A percentile compares a stretch with the other conserved stretches of the same genome.
phyloP scores from a whole-genome alignment of 2,329 filamentous ascomycete genomes.

The Fusarium gaditjirri region DNA sequence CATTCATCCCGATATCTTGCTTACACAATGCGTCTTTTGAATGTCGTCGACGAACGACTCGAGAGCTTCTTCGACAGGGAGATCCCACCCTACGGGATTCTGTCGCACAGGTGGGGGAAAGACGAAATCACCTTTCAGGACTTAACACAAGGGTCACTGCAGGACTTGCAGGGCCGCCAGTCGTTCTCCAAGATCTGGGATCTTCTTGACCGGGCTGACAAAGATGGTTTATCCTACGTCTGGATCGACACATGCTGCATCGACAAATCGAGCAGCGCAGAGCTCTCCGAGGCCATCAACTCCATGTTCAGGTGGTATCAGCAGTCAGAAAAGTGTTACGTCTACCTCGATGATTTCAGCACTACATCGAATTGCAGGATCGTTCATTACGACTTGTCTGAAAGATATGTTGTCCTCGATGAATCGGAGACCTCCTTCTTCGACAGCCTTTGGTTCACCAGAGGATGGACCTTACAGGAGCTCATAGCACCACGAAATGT shows the following conservation, averaged over 20 bases:
- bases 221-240: constrained; percentile 23
- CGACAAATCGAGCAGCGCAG: constrained; percentile 43
- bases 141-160: constrained; percentile 1
- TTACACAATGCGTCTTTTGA: constrained; percentile 45
- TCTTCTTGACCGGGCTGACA: constrained; percentile 21
- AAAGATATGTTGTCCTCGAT: not conserved
- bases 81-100: constrained; percentile 47
- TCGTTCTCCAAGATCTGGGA: constrained; percentile 38
- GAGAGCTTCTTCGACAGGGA: constrained; percentile 35
- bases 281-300: constrained; percentile 44
- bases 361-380: not conserved
- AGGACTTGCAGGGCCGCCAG: not conserved
- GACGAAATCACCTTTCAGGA: constrained; percentile 48
- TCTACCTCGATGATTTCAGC: constrained; percentile 39
- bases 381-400: not conserved
- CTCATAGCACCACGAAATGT: not conserved
- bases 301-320: constrained; percentile 47
- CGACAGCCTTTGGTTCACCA: constrained; percentile 11
- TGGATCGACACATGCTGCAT: constrained; percentile 48
- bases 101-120: constrained; percentile 51
- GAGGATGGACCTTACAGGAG: not conserved
- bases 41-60: constrained; percentile 34
- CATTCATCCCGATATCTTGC: too few relatives aligned
- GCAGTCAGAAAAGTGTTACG: constrained; percentile 41
- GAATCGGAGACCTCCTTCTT: constrained; percentile 20